phyloP scores from a whole-genome alignment of 306 rosid genomes.

The Cucumis sativus region DNA sequence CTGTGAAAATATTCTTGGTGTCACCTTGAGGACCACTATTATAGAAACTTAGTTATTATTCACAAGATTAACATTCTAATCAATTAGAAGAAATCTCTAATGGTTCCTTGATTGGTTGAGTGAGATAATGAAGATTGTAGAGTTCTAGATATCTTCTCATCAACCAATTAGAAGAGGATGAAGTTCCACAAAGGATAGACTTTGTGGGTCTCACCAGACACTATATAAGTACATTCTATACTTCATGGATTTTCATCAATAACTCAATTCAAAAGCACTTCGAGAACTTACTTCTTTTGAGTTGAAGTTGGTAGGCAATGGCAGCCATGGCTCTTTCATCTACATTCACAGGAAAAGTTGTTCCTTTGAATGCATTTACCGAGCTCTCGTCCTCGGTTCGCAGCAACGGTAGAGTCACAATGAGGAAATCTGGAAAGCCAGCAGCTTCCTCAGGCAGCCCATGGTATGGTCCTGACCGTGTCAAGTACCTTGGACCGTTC shows the following conservation, averaged over 20 bases:
- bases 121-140: constrained; percentile 1
- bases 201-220: constrained; percentile 12
- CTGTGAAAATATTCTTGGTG: not conserved
- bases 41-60: not conserved
- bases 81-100: not conserved
- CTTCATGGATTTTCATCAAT: not conserved
- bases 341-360: constrained; percentile 18
- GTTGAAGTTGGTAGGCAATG: constrained; percentile 9
- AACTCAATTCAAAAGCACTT: not conserved
- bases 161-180: constrained; percentile 5
- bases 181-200: constrained; percentile 9
- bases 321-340: constrained; percentile 28
- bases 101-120: not conserved
- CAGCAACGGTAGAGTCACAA: constrained; percentile 16
- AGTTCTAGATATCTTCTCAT: not conserved
- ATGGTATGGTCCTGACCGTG: constrained; percentile 23
- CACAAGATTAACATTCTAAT: not conserved
- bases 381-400: constrained; percentile 9
- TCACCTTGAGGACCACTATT: not conserved
- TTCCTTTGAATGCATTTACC: constrained; percentile 12
- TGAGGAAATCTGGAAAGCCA: constrained; percentile 20
- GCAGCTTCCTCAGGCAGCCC: constrained; percentile 20
- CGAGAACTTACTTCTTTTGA: not conserved
- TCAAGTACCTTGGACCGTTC: constrained; percentile 30
- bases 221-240: not conserved